Conservation (phyloP, 257 asterid genomes). For the Leptodermis oblonga region DNA sequence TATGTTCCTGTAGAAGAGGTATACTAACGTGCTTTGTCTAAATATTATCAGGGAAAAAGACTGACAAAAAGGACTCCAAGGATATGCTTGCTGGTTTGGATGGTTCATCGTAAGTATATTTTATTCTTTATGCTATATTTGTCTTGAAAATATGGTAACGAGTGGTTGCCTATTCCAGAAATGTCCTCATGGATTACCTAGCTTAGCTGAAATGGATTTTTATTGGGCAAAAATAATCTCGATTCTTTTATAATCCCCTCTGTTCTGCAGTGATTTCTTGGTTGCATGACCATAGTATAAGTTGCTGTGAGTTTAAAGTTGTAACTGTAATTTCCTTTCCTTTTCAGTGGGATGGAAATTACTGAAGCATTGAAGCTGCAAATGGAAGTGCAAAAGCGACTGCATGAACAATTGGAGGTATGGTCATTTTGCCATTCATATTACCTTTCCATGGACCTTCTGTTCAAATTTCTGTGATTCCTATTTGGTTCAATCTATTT, state of each 20-base stretch:
- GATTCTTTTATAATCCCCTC: background rate
- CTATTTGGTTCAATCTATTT: background rate
- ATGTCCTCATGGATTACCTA: background rate
- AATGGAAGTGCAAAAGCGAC: slow-evolving; percentile 99
- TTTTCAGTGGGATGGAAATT: slow-evolving; percentile 81
- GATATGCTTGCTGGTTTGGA: slow-evolving; percentile 75
- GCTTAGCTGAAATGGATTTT: background rate
- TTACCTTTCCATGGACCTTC: background rate
- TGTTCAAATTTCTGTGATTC: background rate
- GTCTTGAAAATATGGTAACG: background rate
- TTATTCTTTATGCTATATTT: slow-evolving; percentile 8
- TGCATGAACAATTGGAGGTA: slow-evolving; percentile 98
- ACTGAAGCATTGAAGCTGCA: slow-evolving; percentile 96
- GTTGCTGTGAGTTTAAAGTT: background rate
- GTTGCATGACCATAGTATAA: background rate
- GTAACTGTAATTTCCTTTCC: slow-evolving; percentile 8
- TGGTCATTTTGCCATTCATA: slow-evolving; percentile 10
- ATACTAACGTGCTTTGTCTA: slow-evolving; percentile 18
- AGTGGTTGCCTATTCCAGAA: background rate
- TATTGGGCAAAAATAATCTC: background rate
- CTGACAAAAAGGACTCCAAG: slow-evolving; percentile 78
- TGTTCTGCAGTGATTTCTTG: background rate
- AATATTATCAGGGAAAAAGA: slow-evolving; percentile 56
- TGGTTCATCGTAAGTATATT: slow-evolving; percentile 83
- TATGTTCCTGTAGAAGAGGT: slow-evolving; percentile 9